Evolutionary conservation across 2,329 filamentous ascomycete species (phyloP), one percentile per base, ranked within the genome.

Genomic region (Stagonosporopsis tanaceti): DNA sequence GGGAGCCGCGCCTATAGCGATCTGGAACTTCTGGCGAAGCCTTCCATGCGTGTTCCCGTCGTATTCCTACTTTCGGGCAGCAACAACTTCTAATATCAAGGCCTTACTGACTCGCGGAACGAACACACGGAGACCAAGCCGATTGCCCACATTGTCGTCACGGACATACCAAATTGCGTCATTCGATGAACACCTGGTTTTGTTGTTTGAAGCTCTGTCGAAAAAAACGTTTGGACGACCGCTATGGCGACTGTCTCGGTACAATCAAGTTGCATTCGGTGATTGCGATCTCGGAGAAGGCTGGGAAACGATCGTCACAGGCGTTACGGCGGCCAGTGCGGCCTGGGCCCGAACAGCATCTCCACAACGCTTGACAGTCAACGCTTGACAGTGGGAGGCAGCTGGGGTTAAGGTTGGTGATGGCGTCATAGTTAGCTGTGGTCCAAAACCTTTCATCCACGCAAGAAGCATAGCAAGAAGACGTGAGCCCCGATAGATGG

Each of bases 21-120:
- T 35, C 20, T 38, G 20, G 41, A 40, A 27, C 14, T 20, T 20
- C 6, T 40, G n/a, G 47, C 41, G 53, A 56, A 17, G 47, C 9
- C n/a, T 37, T 47, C 35, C 20, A 34, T 28, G 46, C 47, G 30
- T 35, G 38, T 41, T 38, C 32, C 37, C n/a, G 1, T 40, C 35
- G 5, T 9, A 46, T 8, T 35, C 51, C 53, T 35, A 46, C 15
- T 41, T 40, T n/a, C 7, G 42, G 44, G 37, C 37, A 47, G 37
- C 24, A 22, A 41, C 27, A 12, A 47, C 14, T 11, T 20, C n/a
- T 44, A 37, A 35, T 37, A 27, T 30, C 27, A 39, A 27, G 27
- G 37, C 15, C 30, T 14, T 12, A 25, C 20, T 51, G 53, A 56
- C 53, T 56, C 53, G 53, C 47, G 47, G 40, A 25, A 41, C 37